Evolutionary conservation across 2,329 filamentous ascomycete species (phyloP).

Genomic region (Penicillium sp.): DNA sequence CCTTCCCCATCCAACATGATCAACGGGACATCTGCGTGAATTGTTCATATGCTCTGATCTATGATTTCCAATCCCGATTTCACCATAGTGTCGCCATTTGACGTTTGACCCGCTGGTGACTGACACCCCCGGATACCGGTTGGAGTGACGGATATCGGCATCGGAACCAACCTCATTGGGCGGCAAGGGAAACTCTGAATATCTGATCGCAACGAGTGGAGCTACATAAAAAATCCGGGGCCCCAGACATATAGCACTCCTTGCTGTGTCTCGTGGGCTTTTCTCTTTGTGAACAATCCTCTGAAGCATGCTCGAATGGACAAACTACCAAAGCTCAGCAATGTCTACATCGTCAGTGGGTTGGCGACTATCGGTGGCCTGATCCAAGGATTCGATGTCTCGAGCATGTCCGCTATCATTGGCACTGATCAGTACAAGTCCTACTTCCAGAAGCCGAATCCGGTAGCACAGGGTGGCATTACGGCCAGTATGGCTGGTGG

Average conservation of each 20-base stretch:
- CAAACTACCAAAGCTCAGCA: conserved; percentile 11
- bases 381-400: conserved; percentile 22
- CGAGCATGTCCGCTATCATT: conserved; percentile 20
- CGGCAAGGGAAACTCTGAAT: background rate
- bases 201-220: conserved; percentile 9
- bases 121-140: conserved; percentile 6
- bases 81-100: conserved; percentile 1
- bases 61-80: background rate
- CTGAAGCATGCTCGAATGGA: conserved; percentile 7
- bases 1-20: background rate
- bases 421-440: conserved; percentile 41
- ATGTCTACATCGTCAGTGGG: conserved; percentile 19
- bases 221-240: conserved; percentile 21
- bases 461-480: conserved; percentile 63
- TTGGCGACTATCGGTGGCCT: conserved; percentile 19
- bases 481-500: conserved; percentile 71
- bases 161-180: background rate
- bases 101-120: background rate
- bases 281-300: background rate
- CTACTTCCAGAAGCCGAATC: conserved; percentile 23
- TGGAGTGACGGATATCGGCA: conserved; percentile 14
- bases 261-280: background rate
- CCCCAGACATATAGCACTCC: conserved; percentile 4
- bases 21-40: background rate
- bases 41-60: background rate